A percentile compares a stretch with the other conserved stretches of the same genome.
Conservation (phyloP, 2,329 filamentous ascomycete genomes). For the Hymenoscyphus occultus region DNA sequence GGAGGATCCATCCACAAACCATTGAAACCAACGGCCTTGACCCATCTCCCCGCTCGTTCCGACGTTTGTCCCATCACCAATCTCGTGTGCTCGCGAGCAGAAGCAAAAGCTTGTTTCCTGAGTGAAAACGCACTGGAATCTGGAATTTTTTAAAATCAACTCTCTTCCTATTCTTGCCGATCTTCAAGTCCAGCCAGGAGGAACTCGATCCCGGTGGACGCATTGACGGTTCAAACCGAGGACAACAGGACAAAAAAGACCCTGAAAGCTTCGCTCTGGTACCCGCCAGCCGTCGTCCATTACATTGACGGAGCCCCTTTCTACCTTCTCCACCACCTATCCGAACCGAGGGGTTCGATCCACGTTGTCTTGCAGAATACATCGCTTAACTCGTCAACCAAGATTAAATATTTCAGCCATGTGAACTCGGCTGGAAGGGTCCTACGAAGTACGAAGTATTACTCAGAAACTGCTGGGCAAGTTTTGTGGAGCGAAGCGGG, state of each 20-base stretch:
- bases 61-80: not conserved
- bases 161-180: slow-evolving; percentile 3
- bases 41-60: not conserved
- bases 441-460: not conserved
- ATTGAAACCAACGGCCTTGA: not conserved
- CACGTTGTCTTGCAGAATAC: slow-evolving; percentile 7
- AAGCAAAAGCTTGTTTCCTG: not conserved
- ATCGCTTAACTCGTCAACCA: not conserved
- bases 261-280: not conserved
- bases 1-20: not conserved
- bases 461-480: not conserved
- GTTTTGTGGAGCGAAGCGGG: not conserved
- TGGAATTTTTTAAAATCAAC: not conserved
- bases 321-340: not conserved
- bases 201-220: not conserved
- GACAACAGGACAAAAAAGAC: not conserved
- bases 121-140: not conserved
- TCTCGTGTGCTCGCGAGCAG: not conserved
- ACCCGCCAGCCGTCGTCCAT: slow-evolving; percentile 5
- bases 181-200: not conserved
- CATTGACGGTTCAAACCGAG: not conserved
- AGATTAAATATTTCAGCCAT: not conserved
- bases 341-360: not conserved
- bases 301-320: not conserved
- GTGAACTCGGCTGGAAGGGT: not conserved